Base-by-base conservation (phyloP, 176 grass and related monocot species). In the Oryza punctata region DNA sequence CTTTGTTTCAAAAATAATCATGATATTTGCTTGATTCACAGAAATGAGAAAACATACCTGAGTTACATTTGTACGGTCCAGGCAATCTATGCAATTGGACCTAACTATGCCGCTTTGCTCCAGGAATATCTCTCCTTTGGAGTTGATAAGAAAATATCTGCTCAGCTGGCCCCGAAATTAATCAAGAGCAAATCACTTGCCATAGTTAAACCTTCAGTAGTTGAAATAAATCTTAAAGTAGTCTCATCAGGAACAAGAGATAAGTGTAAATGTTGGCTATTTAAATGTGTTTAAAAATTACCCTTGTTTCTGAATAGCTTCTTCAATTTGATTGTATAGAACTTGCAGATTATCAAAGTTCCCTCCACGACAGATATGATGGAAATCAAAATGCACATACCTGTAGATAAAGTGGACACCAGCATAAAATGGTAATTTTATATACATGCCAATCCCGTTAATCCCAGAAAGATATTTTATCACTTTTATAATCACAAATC, bases 51-150 rank as follows among this genome's bases (percentile, higher is more conserved):
- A 85, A 57, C 52, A 86, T 67, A 99, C 96, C 93, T 99, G 96
- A 70, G 96, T 94, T 45, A 98, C 96, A 82, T 98, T 98, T 85
- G 96, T 98, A 37, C 96, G 85, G 87, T 98, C 96, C 77, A 98
- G 85, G 70, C 96, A 98, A 85, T 98, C 96, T 70, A 98, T 94
- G 80, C 96, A 99, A 88, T 99, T 99, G 76, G 89, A 88, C 74
- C 96, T 91, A 81, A 91, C 25, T 30, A 99, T 69, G 47, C 93
- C 96, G 54, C 63, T 92, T 85, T 99, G 96, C 70, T 99, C 96
- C 80, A 89, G 59, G 37, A 99, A 77, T 84, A 96, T 88, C 64
- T 92, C 89, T 72, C 89, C 91, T 92, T 99, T 88, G 73, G 85
- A 76, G 64, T 94, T 90, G 45, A 99, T 86, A 87, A 99, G 85